Evolutionary conservation across 2,329 filamentous ascomycete genomes (phyloP).

Genomic region (Fonsecaea pugnacius): DNA sequence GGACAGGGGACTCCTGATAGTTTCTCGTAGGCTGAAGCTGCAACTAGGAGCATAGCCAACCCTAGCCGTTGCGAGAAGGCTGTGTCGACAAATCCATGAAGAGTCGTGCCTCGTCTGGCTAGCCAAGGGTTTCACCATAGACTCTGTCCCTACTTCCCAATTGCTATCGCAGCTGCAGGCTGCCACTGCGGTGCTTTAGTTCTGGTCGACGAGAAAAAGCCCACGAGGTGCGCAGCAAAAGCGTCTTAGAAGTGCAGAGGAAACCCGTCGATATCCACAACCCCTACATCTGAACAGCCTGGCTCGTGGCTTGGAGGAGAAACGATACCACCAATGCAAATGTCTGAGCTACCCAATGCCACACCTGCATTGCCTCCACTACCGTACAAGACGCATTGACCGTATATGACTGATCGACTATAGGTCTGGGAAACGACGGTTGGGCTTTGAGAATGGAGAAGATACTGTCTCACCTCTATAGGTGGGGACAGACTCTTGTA

Average conservation of each 20-base stretch:
- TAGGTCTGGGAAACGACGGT: no score
- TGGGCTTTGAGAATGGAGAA: no score
- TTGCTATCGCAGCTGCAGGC: no score
- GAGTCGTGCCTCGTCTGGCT: neutral
- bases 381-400: no score
- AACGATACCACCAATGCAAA: slow-evolving; percentile 78
- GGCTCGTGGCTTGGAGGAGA: slow-evolving; percentile 73
- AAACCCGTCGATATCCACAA: slow-evolving; percentile 27
- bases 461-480: no score
- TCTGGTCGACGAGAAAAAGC: no score
- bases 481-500: no score
- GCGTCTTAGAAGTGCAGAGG: slow-evolving; percentile 36
- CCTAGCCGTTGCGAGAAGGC: neutral
- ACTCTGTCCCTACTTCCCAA: no score
- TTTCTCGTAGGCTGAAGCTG: neutral
- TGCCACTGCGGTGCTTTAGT: no score
- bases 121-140: neutral
- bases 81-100: neutral
- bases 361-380: slow-evolving; percentile 62
- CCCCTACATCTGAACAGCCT: slow-evolving; percentile 20
- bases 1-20: neutral
- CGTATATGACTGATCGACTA: no score
- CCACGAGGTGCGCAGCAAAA: no score
- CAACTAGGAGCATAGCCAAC: neutral
- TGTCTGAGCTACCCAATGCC: slow-evolving; percentile 78